Conservation (phyloP, 2,329 filamentous ascomycete species). For the Cladophialophora immunda region DNA sequence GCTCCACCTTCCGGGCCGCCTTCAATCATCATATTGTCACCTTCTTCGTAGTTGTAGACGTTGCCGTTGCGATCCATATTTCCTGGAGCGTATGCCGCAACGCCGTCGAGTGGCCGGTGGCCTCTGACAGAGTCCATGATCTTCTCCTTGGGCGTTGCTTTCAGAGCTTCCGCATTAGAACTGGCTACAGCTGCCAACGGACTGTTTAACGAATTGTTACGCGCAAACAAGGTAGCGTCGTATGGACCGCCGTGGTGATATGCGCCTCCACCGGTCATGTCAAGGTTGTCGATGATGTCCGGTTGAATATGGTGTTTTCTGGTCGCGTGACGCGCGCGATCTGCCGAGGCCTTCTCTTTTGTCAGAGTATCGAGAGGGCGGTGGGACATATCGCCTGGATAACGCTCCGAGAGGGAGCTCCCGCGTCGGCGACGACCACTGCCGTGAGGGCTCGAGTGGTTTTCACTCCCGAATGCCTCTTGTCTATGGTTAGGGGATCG, state of each 20-base stretch:
- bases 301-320: conserved; percentile 72
- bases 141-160: conserved; percentile 81
- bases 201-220: conserved; percentile 70
- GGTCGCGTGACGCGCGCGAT: conserved; percentile 71
- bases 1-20: conserved; percentile 72
- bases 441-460: conserved; percentile 12
- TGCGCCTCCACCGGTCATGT: conserved; percentile 53
- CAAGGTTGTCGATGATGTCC: conserved; percentile 83
- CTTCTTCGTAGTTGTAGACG: conserved; percentile 81
- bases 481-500: conserved; percentile 36
- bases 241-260: conserved; percentile 89
- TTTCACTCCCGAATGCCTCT: conserved; percentile 29
- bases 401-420: conserved; percentile 52
- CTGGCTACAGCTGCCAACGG: conserved; percentile 79
- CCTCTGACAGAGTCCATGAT: conserved; percentile 75
- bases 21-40: conserved; percentile 85
- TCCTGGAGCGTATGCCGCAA: conserved; percentile 78
- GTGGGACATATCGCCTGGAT: conserved; percentile 39
- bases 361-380: conserved; percentile 39
- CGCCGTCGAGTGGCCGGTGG: conserved; percentile 83
- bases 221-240: conserved; percentile 78
- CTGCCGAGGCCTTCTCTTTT: conserved; percentile 41
- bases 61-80: conserved; percentile 72
- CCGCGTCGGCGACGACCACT: conserved; percentile 45
- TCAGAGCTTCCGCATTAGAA: conserved; percentile 78